Evolutionary conservation across 257 asterid genomes (phyloP), one percentile per base, ranked within the genome.

Genomic region (Asclepias syriaca): DNA sequence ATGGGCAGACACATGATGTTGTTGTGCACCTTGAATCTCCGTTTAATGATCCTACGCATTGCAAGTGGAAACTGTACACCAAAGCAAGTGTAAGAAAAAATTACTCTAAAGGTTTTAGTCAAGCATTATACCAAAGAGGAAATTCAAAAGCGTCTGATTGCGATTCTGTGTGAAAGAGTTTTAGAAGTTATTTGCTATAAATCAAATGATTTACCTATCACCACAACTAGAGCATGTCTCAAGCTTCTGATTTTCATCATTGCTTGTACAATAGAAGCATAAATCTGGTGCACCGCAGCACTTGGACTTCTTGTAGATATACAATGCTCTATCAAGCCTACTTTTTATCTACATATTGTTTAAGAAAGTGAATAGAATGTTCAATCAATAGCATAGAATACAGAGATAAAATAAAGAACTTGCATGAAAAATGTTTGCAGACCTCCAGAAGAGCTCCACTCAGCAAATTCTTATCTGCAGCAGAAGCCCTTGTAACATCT

Each of bases 21-120:
- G 59, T 77, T 63, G 54, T 68, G 58, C 56, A 48, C 58, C 29
- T 71, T 48, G 88, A 66, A 73, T 79, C 88, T 69, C 69, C 87
- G 54, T 75, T 49, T 61, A 78, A 73, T 48, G 74, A 66, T 71
- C 81, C 84, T 12, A 78, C 29, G 60, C 97, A 93, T 73, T 77
- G 85, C 85, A 77, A 69, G 80, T 93, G 97, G 76, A 81, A 88
- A 74, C 98, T 92, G 89, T 69, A 61, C 13, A 82, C 81, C 39
- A 69, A 27, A 82, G 72, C 48, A 78, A 50, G 59, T 39, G 53
- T 24, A 65, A 45, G 56, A 82, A 74, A 57, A 63, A 32, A 8
- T 32, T 21, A 34, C 21, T 6, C 14, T 3, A 59, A 11, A 14
- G 3, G 40, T 61, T 61, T n/a, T n/a, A n/a, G n/a, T n/a, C n/a